Conservation (phyloP, 176 grass and related monocot species). For the Zea mays region DNA sequence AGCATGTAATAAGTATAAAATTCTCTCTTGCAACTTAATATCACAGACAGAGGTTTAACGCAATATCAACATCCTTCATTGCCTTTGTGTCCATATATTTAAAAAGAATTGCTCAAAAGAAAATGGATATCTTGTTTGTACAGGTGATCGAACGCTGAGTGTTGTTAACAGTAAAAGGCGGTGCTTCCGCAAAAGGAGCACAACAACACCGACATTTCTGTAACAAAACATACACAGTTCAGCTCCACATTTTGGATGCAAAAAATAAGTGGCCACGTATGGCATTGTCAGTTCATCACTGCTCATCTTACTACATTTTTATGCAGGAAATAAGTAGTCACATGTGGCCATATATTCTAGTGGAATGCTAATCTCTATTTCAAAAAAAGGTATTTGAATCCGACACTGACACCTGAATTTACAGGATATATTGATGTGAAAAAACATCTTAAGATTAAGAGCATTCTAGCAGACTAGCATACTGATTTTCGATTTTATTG, state of each 20-base stretch:
- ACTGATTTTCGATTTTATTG: neutral
- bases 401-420: neutral
- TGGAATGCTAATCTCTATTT: neutral
- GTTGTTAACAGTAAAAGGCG: neutral
- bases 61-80: neutral
- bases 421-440: neutral
- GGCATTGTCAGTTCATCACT: neutral
- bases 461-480: neutral
- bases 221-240: neutral
- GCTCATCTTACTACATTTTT: neutral
- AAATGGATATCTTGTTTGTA: neutral
- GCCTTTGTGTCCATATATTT: neutral
- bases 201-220: neutral
- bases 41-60: too few relatives aligned
- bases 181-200: neutral
- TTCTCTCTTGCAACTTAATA: neutral
- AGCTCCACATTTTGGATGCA: neutral
- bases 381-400: too few relatives aligned
- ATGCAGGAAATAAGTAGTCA: neutral
- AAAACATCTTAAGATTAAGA: neutral
- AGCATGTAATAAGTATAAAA: neutral
- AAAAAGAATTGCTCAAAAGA: neutral
- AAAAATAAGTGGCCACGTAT: neutral
- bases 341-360: neutral
- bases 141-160: neutral